Evolutionary conservation across 371 early-diverging fungal genomes (phyloP), one percentile per base, ranked within the genome.

Genomic region (Mortierella sp.): DNA sequence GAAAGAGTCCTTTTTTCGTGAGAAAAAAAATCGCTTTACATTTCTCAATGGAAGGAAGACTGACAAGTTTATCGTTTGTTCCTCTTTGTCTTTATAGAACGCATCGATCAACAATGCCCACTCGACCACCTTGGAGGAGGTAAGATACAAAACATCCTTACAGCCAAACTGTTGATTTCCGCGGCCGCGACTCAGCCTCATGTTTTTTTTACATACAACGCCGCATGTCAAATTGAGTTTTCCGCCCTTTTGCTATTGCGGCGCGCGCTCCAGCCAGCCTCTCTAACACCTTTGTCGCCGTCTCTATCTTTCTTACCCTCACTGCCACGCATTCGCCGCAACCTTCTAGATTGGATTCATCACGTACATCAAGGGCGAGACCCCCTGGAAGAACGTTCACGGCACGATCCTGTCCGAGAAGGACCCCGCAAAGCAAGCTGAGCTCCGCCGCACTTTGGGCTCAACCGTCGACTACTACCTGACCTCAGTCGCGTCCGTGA

Each of bases 271-370:
- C n/a, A n/a, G n/a, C n/a, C n/a, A n/a, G n/a, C n/a, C n/a, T n/a
- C n/a, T n/a, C n/a, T n/a, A n/a, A n/a, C n/a, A n/a, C 55, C 13
- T 14, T 2, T 48, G 22, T 16, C 48, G 2, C 22, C 22, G 19
- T 34, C 55, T 29, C 37, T 29, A 10, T 2, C 53, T 11, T 13
- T 3, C 53, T 5, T 29, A 48, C 29, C 29, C 26, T 24, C 13
- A 9, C 16, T 22, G 14, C 19, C 47, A 6, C 1, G 5, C 39
- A 22, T 26, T n/a, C 52, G 31, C 7, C 41, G n/a, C n/a, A n/a
- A n/a, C n/a, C n/a, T n/a, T n/a, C n/a, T n/a, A 86, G 79, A 86
- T 86, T 50, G 86, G 86, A 24, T 86, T 86, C 71, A 82, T 86
- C 68, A 74, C 76, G 34, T 74, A 85, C 53, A 78, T 86, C 73